Evolutionary conservation across 2,329 filamentous ascomycete genomes (phyloP).

Genomic region (Colletotrichum sp.): DNA sequence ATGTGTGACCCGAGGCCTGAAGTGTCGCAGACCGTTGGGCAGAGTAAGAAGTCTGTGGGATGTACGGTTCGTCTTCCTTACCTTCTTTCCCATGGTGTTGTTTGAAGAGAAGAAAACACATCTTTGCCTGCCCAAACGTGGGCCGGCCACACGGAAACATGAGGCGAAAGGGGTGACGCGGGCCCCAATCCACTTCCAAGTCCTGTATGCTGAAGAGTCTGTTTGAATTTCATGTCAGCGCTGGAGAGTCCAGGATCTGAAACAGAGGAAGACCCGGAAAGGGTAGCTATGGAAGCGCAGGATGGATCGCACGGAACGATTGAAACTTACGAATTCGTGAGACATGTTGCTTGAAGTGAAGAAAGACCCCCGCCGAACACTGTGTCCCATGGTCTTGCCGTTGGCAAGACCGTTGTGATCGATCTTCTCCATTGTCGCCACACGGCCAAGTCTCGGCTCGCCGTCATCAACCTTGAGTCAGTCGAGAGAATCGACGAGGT

Average conservation of each 20-base stretch:
- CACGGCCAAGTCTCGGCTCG: not conserved
- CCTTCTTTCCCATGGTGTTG: not conserved
- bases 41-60: accelerated
- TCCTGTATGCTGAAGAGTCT: not conserved
- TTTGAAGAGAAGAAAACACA: not conserved
- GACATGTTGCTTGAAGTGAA: not conserved
- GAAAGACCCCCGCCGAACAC: not conserved
- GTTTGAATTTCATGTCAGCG: not conserved
- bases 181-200: not conserved
- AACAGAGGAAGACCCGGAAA: not conserved
- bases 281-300: no score
- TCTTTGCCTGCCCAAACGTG: not conserved
- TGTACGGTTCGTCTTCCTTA: not conserved
- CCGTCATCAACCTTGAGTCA: not conserved
- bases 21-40: not conserved
- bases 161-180: not conserved
- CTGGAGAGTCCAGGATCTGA: not conserved
- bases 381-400: no score
- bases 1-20: not conserved
- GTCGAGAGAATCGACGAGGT: not conserved
- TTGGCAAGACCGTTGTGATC: not conserved
- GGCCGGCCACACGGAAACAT: not conserved
- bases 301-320: not conserved
- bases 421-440: not conserved
- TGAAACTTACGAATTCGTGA: not conserved